These are phyloP conservation scores for Dittrichia graveolens DNA, from an alignment of 129 eudicot genomes.

Conservation along the genomic window DNA sequence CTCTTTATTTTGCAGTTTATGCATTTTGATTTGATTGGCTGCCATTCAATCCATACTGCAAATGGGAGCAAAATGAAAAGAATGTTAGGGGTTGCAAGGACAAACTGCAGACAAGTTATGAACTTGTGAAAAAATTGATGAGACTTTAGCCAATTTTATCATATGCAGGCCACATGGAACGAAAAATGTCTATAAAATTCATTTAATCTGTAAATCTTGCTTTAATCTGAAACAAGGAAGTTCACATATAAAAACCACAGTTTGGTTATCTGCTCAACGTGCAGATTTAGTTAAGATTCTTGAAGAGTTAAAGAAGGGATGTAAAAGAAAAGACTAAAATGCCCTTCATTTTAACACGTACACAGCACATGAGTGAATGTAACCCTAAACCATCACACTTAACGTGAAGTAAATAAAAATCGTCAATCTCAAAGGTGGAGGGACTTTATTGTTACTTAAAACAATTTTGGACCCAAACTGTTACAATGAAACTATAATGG, in stretches of 20 bases:
- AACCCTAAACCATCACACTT: background rate
- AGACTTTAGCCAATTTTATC: no score
- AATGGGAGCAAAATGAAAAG: slow-evolving; percentile 19
- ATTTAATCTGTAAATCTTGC: background rate
- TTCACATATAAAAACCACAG: background rate
- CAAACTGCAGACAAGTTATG: background rate
- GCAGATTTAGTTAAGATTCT: background rate
- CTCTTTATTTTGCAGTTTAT: slow-evolving; percentile 25
- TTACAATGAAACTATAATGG: no score
- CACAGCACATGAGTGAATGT: background rate
- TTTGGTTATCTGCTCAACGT: background rate
- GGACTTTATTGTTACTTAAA: no score
- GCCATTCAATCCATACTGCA: slow-evolving; percentile 72
- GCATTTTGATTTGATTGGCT: slow-evolving; percentile 34
- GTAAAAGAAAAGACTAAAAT: background rate
- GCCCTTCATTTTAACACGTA: no score
- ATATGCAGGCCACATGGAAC: background rate
- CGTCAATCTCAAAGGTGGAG: no score
- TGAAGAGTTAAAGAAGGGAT: background rate
- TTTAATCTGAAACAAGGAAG: no score
- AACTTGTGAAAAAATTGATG: background rate
- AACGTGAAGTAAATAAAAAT: no score
- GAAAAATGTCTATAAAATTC: background rate
- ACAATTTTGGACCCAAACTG: no score
- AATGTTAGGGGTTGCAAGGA: slow-evolving; percentile 9